Evolutionary conservation across 768 basidiomycete species (phyloP).

Genomic region (Agaricus sinodeliciosus): DNA sequence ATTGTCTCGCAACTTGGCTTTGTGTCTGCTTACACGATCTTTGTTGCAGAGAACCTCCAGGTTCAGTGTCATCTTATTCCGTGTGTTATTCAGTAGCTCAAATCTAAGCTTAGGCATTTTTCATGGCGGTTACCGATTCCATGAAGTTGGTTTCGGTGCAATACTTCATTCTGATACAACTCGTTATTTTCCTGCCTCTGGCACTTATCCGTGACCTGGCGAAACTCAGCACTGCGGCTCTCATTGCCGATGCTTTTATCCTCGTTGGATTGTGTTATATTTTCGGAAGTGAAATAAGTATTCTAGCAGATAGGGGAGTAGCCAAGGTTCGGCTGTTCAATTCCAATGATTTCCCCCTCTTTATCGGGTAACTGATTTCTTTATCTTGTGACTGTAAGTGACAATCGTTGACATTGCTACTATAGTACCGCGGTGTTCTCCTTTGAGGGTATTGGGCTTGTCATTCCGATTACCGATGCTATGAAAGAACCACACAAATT

Average conservation of each 20-base stretch:
- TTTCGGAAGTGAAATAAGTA: constrained; percentile 73
- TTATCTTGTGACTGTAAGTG: not conserved
- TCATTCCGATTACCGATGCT: constrained; percentile 95
- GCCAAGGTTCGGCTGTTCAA: constrained; percentile 87
- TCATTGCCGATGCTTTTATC: constrained; percentile 94
- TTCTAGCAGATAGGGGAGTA: constrained; percentile 63
- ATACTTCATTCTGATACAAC: constrained; percentile 79
- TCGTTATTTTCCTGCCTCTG: constrained; percentile 84
- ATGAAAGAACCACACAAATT: constrained; percentile 96
- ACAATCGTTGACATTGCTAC: constrained; percentile 4
- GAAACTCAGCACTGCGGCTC: constrained; percentile 86
- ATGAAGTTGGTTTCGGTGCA: constrained; percentile 56
- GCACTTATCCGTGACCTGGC: constrained; percentile 91
- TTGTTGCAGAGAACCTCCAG: constrained; percentile 86
- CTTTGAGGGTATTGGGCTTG: constrained; percentile 95
- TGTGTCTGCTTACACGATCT: constrained; percentile 89
- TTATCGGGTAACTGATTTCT: constrained; percentile 67
- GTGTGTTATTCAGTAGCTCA: not conserved
- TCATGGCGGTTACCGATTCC: constrained; percentile 76
- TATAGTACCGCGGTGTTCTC: constrained; percentile 93
- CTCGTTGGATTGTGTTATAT: constrained; percentile 83
- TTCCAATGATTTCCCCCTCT: constrained; percentile 78
- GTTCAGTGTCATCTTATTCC: constrained; percentile 18
- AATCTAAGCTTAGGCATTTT: constrained; percentile 53
- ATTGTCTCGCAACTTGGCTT: constrained; percentile 87